A percentile compares a stretch with the other conserved stretches of the same genome.
Conservation (phyloP, 75 land plant species). For the Picea glauca region DNA sequence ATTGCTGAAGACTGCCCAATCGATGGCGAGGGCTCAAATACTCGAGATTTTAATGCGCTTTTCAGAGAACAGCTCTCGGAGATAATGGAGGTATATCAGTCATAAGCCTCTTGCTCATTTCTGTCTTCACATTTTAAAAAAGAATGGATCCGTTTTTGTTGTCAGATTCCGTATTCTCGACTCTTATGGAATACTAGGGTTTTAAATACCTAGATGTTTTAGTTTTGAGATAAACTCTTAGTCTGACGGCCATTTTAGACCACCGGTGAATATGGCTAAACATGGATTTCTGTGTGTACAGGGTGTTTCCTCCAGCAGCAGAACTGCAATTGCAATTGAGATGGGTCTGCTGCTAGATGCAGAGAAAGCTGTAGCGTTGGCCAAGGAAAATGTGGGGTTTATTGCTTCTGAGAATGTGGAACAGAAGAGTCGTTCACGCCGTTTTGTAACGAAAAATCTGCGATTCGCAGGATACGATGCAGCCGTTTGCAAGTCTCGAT, state of each 20-base stretch:
- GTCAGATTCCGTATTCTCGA: too few relatives aligned
- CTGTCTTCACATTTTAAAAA: background rate
- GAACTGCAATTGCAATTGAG: background rate
- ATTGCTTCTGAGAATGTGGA: background rate
- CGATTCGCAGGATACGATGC: constrained; percentile 53
- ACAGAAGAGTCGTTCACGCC: background rate
- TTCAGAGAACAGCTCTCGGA: background rate
- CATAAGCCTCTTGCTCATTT: background rate
- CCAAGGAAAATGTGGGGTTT: background rate
- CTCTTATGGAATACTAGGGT: too few relatives aligned
- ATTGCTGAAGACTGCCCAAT: constrained; percentile 11
- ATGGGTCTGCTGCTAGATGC: background rate
- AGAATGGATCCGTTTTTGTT: too few relatives aligned
- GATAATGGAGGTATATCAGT: background rate
- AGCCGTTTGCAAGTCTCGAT: constrained; percentile 66
- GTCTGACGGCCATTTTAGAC: too few relatives aligned
- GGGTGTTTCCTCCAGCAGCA: background rate
- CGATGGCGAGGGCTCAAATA: background rate
- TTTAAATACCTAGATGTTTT: too few relatives aligned
- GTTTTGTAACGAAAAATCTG: constrained; percentile 31
- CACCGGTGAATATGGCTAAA: background rate
- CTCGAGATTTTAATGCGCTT: too few relatives aligned
- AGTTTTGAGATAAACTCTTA: too few relatives aligned
- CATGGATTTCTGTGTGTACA: background rate
- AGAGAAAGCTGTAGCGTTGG: background rate